Conservation (phyloP, 2,329 filamentous ascomycete species). For the Monilinia vaccinii-corymbosi region DNA sequence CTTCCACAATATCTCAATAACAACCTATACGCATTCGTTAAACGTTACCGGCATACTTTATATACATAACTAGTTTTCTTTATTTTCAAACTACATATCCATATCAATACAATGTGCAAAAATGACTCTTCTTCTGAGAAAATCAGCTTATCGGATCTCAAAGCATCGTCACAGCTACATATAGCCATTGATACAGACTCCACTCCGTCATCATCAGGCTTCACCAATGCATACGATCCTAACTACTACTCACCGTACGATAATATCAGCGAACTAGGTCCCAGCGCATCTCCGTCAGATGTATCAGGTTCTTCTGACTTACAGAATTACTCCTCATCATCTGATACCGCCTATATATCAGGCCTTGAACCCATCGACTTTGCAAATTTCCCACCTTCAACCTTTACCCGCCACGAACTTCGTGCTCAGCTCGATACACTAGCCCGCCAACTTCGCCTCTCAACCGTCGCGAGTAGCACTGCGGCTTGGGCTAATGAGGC, state of each 20-base stretch:
- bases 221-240: neutral
- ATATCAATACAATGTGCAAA: neutral
- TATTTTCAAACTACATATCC: neutral
- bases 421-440: neutral
- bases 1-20: neutral
- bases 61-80: neutral
- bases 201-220: no score
- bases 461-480: neutral
- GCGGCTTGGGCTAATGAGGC: neutral
- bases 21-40: fast-evolving
- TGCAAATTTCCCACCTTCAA: neutral
- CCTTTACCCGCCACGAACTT: neutral
- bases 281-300: no score
- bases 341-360: no score
- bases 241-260: neutral
- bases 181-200: neutral
- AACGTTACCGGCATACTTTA: neutral
- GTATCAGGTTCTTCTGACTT: no score
- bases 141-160: no score
- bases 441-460: neutral
- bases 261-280: neutral
- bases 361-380: neutral
- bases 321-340: no score
- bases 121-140: no score
- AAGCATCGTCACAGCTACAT: no score